Evolutionary conservation across 73 alveolate genomes (phyloP).

Genomic region (Paramecium biaurelia): DNA sequence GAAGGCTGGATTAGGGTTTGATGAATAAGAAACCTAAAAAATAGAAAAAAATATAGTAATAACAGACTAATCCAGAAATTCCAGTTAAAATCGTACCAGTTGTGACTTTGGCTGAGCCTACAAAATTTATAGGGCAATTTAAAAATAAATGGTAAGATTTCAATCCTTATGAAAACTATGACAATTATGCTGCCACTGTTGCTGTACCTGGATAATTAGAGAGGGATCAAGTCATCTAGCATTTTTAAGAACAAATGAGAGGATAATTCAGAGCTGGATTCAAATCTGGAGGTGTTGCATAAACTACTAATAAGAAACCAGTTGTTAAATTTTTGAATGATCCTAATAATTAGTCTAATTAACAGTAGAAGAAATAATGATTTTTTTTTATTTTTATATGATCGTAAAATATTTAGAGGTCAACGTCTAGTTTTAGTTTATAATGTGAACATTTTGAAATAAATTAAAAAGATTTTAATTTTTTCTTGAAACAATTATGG

Average conservation of each 20-base stretch:
- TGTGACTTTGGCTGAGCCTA: conserved; percentile 7
- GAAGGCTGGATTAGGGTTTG: conserved; percentile 55
- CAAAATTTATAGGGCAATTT: not conserved
- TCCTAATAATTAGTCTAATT: not conserved
- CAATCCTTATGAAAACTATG: conserved; percentile 21
- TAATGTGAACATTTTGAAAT: conserved; percentile 31
- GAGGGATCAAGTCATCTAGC: not conserved
- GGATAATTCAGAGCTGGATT: conserved; percentile 35
- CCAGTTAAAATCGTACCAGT: not conserved
- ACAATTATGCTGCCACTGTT: conserved; percentile 35
- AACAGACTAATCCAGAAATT: not conserved
- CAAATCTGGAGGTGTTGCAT: not conserved
- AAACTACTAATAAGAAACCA: not conserved
- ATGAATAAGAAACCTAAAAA: conserved; percentile 43
- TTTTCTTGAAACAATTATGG: conserved; percentile 50
- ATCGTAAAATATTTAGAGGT: not conserved
- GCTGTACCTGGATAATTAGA: not conserved
- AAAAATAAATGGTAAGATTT: conserved; percentile 31
- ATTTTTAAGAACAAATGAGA: conserved; percentile 16
- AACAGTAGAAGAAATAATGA: not conserved
- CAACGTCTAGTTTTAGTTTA: not conserved
- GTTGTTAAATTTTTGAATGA: conserved; percentile 18
- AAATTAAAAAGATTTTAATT: conserved; percentile 46
- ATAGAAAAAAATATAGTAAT: not conserved
- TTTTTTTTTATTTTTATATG: not conserved